phyloP scores from a whole-genome alignment of 2,329 filamentous ascomycete genomes.

The Sclerotinia subarctica region DNA sequence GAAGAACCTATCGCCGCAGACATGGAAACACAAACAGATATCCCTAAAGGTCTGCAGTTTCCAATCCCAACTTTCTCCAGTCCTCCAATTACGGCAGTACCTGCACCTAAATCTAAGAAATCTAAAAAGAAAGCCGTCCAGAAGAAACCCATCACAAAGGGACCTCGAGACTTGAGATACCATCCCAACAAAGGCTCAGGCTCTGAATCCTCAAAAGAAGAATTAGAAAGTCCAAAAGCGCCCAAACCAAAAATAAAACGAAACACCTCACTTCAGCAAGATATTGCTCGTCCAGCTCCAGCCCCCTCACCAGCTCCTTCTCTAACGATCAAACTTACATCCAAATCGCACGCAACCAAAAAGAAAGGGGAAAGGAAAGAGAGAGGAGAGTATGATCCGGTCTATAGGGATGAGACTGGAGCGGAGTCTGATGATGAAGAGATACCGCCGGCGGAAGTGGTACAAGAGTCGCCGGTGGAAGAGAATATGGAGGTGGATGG shows the following conservation, averaged over 20 bases:
- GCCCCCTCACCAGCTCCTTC: constrained; percentile 1
- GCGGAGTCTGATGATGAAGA: neutral
- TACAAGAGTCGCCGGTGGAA: neutral
- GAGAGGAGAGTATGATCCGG: neutral
- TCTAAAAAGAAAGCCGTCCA: neutral
- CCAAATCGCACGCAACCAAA: neutral
- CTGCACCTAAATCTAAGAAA: neutral
- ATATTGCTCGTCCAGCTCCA: neutral
- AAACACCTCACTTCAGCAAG: neutral
- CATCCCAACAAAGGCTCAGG: neutral
- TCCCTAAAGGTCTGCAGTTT: neutral
- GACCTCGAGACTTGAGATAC: neutral
- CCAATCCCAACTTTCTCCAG: no score
- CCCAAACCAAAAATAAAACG: neutral
- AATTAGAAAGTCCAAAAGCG: neutral
- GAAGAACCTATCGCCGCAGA: neutral
- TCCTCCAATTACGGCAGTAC: neutral
- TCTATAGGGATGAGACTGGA: neutral
- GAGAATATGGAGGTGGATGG: neutral
- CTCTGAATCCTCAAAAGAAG: neutral
- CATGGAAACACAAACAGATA: neutral
- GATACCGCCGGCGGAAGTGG: neutral
- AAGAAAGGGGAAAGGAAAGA: neutral
- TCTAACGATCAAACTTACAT: neutral
- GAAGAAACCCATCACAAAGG: neutral